Evolutionary conservation across 2,329 filamentous ascomycete species (phyloP), one percentile per base, ranked within the genome.

Genomic region (Ophiocordyceps sinensis): DNA sequence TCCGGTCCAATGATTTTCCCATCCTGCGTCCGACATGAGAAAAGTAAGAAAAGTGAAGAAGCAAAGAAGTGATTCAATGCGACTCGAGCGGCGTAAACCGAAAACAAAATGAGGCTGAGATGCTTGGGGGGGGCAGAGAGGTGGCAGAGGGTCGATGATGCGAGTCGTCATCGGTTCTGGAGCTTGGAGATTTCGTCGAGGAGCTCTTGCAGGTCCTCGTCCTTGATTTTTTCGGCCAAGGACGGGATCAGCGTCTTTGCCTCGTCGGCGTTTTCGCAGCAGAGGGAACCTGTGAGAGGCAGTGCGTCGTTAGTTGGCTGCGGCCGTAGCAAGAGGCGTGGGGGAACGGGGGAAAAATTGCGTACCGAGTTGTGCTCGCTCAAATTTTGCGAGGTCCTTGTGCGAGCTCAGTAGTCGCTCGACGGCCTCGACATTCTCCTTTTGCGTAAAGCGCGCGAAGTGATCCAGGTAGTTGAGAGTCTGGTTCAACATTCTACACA

Each of bases 171-270:
- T 46, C 57, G 52, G 45, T 59, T 63, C 52, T 73, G 69, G 38
- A 94, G 67, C 69, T 93, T 93, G 51, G 79, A 83, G 63, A 96
- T 82, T 66, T 98, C 87, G 55, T 94, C 81, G 43, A 98, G 72
- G 43, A 96, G 68, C 47, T 87, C 81, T 61, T 94, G 82, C 48
- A 98, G 65, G 51, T 94, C 85, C 30, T 86, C 83, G 58, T 96
- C 89, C 45, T 74, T 75, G 55, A 96, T 93, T 66, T 98, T 98
- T 61, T 87, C 80, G 51, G 79, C 73, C 39, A 98, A 63, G 43
- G 76, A 94, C 1, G 91, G 93, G 47, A 98, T 94, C 44, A 98
- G 72, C 9, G 86, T 94, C 66, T 94, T 95, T 45, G 91, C 91
- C 65, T 98, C 93, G 57, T 98, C 91, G 44, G 86, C 82, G 36